Evolutionary conservation across 441 rosid species (phyloP).

Genomic region (Viola pubescens): DNA sequence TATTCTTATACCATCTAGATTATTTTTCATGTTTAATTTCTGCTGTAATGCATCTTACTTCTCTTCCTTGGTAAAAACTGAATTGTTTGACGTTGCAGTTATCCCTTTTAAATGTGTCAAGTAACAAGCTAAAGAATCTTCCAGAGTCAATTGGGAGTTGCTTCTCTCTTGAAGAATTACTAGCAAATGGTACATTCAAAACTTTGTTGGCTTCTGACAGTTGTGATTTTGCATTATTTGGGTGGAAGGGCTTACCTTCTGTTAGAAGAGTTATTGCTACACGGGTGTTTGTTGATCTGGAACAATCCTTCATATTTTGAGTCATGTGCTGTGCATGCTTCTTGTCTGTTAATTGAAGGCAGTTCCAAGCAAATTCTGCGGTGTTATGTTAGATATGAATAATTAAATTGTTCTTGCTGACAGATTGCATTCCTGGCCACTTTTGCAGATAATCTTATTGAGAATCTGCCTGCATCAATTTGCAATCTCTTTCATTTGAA

Average conservation of each 20-base stretch:
- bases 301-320: too few species aligned
- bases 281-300: too few species aligned
- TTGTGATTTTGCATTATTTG: too few species aligned
- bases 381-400: slow-evolving; percentile 2
- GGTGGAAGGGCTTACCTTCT: too few species aligned
- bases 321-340: too few species aligned
- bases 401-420: slow-evolving; percentile 10
- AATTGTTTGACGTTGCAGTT: slow-evolving; percentile 46
- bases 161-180: slow-evolving; percentile 83
- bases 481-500: slow-evolving; percentile 74
- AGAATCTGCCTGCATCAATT: slow-evolving; percentile 71
- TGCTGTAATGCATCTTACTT: too few species aligned
- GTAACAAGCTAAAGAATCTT: slow-evolving; percentile 72
- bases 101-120: slow-evolving; percentile 74
- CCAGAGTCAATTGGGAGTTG: slow-evolving; percentile 96
- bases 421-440: slow-evolving; percentile 16
- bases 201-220: background rate
- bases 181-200: slow-evolving; percentile 62
- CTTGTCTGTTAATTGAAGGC: too few species aligned
- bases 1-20: too few species aligned
- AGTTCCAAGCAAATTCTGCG: too few species aligned
- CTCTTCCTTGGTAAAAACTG: too few species aligned
- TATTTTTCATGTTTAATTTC: too few species aligned
- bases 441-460: slow-evolving; percentile 67
- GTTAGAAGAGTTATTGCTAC: too few species aligned